Evolutionary conservation across 164 flowering plant genomes (phyloP).

Genomic region (Vitis amurensis): DNA sequence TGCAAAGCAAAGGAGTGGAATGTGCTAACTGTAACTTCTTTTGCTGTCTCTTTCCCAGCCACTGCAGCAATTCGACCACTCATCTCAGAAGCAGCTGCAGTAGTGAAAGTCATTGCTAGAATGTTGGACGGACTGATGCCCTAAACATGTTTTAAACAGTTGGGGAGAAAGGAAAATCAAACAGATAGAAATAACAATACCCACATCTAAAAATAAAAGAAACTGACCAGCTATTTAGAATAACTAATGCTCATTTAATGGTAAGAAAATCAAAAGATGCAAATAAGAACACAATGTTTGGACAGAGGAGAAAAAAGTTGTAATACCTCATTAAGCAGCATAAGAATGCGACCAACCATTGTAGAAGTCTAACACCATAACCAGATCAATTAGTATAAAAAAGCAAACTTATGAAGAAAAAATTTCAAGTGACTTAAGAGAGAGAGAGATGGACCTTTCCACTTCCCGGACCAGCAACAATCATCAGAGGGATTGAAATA

Average conservation of each 20-base stretch:
- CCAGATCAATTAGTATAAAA: constrained; percentile 10
- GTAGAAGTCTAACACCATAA: constrained; percentile 74
- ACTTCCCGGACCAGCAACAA: constrained; percentile 99
- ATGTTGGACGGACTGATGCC: constrained; percentile 75
- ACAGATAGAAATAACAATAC: not conserved
- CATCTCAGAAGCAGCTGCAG: constrained; percentile 97
- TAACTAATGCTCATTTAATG: too few species aligned
- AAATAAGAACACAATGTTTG: not conserved
- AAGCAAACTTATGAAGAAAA: not conserved
- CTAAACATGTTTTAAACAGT: constrained; percentile 28
- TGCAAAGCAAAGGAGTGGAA: constrained; percentile 94
- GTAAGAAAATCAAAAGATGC: not conserved
- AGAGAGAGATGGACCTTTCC: constrained; percentile 64
- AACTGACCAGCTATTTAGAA: too few species aligned
- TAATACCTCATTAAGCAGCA: constrained; percentile 78
- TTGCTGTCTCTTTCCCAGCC: constrained; percentile 79
- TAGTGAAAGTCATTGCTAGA: constrained; percentile 97
- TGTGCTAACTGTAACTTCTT: constrained; percentile 84
- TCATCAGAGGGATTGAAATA: constrained; percentile 73
- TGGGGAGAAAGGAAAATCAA: not conserved
- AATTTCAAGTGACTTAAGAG: not conserved
- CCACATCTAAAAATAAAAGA: not conserved
- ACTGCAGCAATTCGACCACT: constrained; percentile 80
- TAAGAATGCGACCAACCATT: constrained; percentile 91
- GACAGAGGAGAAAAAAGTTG: not conserved